Conservation (phyloP, 2,329 filamentous ascomycete species). For the Corinectria fuckeliana region DNA sequence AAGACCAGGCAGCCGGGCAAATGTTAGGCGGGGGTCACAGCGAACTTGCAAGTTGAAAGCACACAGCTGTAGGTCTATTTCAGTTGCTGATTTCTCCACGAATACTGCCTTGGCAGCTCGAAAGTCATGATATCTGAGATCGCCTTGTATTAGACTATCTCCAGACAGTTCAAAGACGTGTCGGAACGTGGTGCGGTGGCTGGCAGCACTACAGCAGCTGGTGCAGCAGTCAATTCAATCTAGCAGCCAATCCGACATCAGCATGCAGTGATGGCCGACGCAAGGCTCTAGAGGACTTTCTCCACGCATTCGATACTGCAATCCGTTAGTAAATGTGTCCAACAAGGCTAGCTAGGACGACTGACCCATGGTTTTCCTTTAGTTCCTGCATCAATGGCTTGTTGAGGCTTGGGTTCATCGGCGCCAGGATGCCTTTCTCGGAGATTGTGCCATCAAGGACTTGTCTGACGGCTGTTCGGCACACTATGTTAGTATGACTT, state of each 20-base stretch:
- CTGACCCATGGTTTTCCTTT: not conserved
- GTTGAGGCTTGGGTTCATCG: constrained; percentile 75
- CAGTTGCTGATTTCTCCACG: not conserved
- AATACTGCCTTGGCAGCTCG: not conserved
- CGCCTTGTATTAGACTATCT: not conserved
- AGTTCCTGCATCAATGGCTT: constrained; percentile 64
- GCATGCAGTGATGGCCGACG: not conserved
- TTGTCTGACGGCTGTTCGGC: constrained; percentile 75
- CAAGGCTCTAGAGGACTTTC: not conserved
- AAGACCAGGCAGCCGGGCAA: too few relatives aligned
- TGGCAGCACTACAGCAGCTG: not conserved
- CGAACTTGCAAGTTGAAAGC: too few relatives aligned
- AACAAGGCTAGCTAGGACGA: not conserved
- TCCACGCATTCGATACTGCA: not conserved
- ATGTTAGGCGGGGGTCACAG: too few relatives aligned
- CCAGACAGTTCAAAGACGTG: not conserved
- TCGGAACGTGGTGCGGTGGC: not conserved
- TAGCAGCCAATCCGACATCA: not conserved
- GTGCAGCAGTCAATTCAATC: not conserved
- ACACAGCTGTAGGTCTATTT: not conserved
- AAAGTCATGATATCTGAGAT: not conserved
- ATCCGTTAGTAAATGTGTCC: not conserved
- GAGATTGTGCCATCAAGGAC: constrained; percentile 77
- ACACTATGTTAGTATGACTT: constrained; percentile 1
- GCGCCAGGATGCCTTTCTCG: constrained; percentile 77